These are phyloP conservation scores for Blastomyces percursus DNA, from an alignment of 2,329 filamentous ascomycete species.

Conservation along the genomic window DNA sequence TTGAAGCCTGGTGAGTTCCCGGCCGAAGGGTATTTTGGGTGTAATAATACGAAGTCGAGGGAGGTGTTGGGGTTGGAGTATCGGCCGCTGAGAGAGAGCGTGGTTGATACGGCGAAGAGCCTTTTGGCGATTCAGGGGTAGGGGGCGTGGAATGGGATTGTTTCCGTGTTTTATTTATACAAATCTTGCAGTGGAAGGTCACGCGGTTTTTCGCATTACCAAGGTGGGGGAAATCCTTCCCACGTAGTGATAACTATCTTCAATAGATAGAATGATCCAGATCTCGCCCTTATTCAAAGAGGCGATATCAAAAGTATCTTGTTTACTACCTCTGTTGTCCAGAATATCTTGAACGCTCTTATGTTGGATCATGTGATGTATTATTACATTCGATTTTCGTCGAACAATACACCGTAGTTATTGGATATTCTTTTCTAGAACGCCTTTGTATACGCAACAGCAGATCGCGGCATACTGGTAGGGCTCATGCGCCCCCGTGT, in stretches of 20 bases:
- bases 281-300: background rate
- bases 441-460: too few species aligned
- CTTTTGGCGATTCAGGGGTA: constrained; percentile 8
- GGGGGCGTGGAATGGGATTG: background rate
- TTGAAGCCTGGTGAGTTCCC: constrained; percentile 21
- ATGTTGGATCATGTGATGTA: background rate
- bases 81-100: constrained; percentile 11
- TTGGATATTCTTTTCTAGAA: too few species aligned
- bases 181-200: background rate
- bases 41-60: constrained; percentile 32
- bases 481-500: too few species aligned
- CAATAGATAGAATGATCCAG: too few species aligned
- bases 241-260: too few species aligned
- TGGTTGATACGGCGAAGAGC: constrained; percentile 16
- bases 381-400: background rate
- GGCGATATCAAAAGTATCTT: background rate
- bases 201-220: background rate
- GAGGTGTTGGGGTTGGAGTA: constrained; percentile 35
- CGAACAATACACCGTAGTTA: background rate
- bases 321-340: background rate
- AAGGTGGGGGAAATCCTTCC: too few species aligned
- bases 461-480: too few species aligned
- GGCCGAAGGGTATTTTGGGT: constrained; percentile 20
- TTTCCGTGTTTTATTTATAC: background rate
- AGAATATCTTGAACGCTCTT: background rate